A percentile compares a stretch with the other conserved stretches of the same genome.
These are phyloP conservation scores for Plasmodium sp. DNA, from an alignment of 169 alveolate species.

Conservation along the genomic window DNA sequence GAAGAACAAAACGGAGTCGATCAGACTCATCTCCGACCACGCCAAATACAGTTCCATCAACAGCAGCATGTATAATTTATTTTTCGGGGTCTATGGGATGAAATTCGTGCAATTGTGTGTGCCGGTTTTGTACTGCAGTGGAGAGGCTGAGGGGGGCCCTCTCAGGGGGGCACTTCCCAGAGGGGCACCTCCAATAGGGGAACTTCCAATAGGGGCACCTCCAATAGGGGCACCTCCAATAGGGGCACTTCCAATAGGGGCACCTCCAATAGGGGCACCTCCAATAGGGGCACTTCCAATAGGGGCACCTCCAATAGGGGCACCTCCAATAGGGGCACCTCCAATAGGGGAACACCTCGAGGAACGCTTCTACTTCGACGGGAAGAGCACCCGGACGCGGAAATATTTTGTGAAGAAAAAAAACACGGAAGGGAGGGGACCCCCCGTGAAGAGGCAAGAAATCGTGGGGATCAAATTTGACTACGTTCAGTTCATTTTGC, in stretches of 20 bases:
- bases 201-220: background rate
- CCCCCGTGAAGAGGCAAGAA: slow-evolving; percentile 34
- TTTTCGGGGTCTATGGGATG: slow-evolving; percentile 67
- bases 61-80: slow-evolving; percentile 59
- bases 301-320: background rate
- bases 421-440: background rate
- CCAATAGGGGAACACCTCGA: background rate
- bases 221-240: background rate
- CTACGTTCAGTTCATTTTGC: slow-evolving; percentile 31
- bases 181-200: background rate
- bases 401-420: slow-evolving; percentile 46
- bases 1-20: slow-evolving; percentile 29
- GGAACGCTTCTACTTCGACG: slow-evolving; percentile 43
- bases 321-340: background rate
- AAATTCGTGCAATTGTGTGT: slow-evolving; percentile 16
- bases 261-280: background rate
- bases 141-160: background rate
- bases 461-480: slow-evolving; percentile 40
- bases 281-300: background rate
- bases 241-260: background rate
- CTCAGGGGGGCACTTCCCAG: background rate
- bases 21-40: background rate
- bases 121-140: slow-evolving; percentile 37
- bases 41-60: slow-evolving; percentile 24
- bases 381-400: background rate